Evolutionary conservation across 2,329 filamentous ascomycete genomes (phyloP), one percentile per base, ranked within the genome.

Genomic region (Bisporella sp.): DNA sequence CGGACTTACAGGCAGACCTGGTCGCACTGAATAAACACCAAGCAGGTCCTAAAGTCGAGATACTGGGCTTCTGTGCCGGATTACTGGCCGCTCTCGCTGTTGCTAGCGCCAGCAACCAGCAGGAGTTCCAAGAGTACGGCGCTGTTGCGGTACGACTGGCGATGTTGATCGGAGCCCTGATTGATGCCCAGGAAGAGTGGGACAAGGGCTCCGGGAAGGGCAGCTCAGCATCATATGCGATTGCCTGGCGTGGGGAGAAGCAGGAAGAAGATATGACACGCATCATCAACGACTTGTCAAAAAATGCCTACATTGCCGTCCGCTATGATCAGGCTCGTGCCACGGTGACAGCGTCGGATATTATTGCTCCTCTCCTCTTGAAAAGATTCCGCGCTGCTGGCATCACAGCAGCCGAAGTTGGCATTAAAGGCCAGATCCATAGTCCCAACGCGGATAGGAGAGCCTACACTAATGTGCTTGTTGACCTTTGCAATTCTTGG

Each of bases 61-160:
- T 60, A 1, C 39, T 67, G 1, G 71, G 72, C 0, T 67, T 73
- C 47, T 74, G 72, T 35, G 65, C 64, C 1, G 71, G 71, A 0
- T 47, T 72, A 1, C 46, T 74, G n/a, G 64, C 56, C 40, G 67
- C 72, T 5, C 49, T 67, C 9, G 68, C 69, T 0, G 66, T 71
- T 1, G 60, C 70, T 0, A 59, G 63, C 51, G 57, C 66, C 12
- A 6, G 41, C 1, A 64, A 57, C 31, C 42, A 45, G 1, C 37
- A 49, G 0, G 59, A 71, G 1, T 57, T 74, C n/a, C 45, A 62
- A 31, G 50, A 57, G 6, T 64, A 71, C 52, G 70, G 66, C 0
- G 63, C 68, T 3, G 62, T 58, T 0, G 71, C 71, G 0, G 44
- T 74, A 2, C 63, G 70, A 0, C 50, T 75, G 2, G 70, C 61